Conservation (phyloP, 2,329 filamentous ascomycete genomes). For the Clathrospora elynae region DNA sequence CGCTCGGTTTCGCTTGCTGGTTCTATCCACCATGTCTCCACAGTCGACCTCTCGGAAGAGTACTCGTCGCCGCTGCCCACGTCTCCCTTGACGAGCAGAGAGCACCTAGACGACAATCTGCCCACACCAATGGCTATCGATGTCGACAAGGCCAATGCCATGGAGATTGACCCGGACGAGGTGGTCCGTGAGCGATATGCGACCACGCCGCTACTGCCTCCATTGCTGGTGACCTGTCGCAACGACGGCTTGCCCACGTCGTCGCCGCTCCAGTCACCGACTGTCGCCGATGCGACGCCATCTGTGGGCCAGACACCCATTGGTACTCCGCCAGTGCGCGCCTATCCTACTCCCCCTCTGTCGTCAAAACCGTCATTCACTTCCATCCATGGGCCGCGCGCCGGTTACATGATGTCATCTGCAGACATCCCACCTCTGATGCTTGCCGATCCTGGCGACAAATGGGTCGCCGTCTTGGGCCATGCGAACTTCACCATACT, state of each 20-base stretch:
- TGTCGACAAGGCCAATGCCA: constrained; percentile 51
- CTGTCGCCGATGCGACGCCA: constrained; percentile 64
- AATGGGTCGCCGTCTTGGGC: constrained; percentile 83
- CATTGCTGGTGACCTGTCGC: constrained; percentile 69
- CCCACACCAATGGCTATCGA: constrained; percentile 45
- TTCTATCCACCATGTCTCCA: constrained; percentile 54
- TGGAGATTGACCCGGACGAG: constrained; percentile 56
- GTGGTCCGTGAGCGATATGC: constrained; percentile 66
- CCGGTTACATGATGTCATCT: constrained; percentile 54
- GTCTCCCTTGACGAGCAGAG: constrained; percentile 35
- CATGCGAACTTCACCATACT: constrained; percentile 92
- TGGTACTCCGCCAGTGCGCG: constrained; percentile 56
- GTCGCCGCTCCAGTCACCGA: constrained; percentile 86
- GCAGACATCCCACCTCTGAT: constrained; percentile 67
- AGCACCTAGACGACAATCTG: constrained; percentile 41
- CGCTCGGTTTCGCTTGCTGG: constrained; percentile 78
- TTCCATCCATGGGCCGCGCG: constrained; percentile 65
- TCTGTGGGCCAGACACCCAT: constrained; percentile 55
- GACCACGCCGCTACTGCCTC: constrained; percentile 83
- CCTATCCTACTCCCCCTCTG: constrained; percentile 69
- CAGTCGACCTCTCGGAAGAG: constrained; percentile 48
- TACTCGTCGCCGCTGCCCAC: constrained; percentile 32
- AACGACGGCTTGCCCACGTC: constrained; percentile 63
- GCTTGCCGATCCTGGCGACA: constrained; percentile 72
- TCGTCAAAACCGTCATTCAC: constrained; percentile 77